Evolutionary conservation across 2,329 filamentous ascomycete species (phyloP).

Genomic region (Aspergillus sp.): DNA sequence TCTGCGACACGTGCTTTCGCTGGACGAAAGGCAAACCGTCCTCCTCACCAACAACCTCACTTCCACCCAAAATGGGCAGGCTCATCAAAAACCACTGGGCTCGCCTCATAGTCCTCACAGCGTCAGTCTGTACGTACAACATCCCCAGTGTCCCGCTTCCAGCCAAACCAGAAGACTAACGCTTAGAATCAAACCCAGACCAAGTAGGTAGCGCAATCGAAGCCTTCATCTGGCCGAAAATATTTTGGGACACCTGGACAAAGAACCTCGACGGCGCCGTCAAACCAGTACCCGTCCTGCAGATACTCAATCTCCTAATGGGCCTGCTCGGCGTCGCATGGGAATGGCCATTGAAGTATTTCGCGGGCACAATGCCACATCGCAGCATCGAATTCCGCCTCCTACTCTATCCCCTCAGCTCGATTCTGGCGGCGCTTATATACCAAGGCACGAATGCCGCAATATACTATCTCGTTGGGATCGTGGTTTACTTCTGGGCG

Average conservation of each 20-base stretch:
- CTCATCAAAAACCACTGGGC: constrained; percentile 99
- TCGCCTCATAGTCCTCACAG: constrained; percentile 85
- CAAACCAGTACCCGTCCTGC: constrained; percentile 82
- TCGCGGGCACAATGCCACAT: constrained; percentile 78
- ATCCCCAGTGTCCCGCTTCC: background rate
- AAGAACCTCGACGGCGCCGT: constrained; percentile 84
- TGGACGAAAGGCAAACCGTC: constrained; percentile 22
- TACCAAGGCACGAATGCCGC: constrained; percentile 94
- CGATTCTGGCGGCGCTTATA: constrained; percentile 71
- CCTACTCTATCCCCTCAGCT: constrained; percentile 75
- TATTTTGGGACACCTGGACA: constrained; percentile 97
- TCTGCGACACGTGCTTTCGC: constrained; percentile 22
- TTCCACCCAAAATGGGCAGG: constrained; percentile 71
- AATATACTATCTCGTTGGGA: constrained; percentile 84
- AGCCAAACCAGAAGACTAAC: background rate
- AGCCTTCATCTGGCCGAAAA: constrained; percentile 97
- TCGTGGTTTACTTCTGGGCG: constrained; percentile 91
- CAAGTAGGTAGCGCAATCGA: constrained; percentile 82
- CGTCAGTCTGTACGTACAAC: constrained; percentile 68
- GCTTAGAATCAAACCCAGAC: constrained; percentile 53
- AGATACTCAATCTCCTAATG: constrained; percentile 84
- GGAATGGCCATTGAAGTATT: constrained; percentile 81
- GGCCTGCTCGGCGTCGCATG: constrained; percentile 76
- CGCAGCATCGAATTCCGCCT: constrained; percentile 84
- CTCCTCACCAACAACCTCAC: background rate